Conservation (phyloP, 106 monocot species). For the Dioscorea zingiberensis region DNA sequence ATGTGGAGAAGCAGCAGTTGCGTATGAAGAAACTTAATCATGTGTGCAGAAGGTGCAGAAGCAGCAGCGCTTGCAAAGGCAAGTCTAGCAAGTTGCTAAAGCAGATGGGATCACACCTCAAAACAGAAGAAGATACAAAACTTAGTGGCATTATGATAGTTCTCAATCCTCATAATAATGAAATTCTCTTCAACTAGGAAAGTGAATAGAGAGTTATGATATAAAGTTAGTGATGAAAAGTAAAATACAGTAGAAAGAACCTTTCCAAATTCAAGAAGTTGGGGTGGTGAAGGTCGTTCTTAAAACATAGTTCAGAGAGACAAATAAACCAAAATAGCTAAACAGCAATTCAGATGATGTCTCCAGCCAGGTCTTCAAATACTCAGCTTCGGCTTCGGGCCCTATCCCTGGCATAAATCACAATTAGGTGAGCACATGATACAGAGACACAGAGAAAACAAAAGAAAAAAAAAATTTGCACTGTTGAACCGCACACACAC, state of each 20-base stretch:
- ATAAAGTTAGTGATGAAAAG: too few relatives aligned
- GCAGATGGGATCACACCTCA: conserved; percentile 37
- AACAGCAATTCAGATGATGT: background rate
- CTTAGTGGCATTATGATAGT: conserved; percentile 21
- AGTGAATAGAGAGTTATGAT: background rate
- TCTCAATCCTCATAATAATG: background rate
- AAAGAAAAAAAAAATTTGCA: too few relatives aligned
- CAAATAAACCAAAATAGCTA: conserved; percentile 3
- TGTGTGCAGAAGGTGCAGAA: too few relatives aligned
- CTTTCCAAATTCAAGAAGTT: conserved; percentile 42
- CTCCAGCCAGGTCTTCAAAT: background rate
- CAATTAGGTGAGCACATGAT: too few relatives aligned
- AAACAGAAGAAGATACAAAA: conserved; percentile 20
- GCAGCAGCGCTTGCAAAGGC: too few relatives aligned
- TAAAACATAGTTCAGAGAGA: conserved; percentile 18
- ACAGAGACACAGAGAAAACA: too few relatives aligned
- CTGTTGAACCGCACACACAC: too few relatives aligned
- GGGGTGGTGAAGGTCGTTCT: conserved; percentile 18
- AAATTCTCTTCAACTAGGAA: background rate
- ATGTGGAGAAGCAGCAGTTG: too few relatives aligned
- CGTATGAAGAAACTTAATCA: conserved; percentile 26
- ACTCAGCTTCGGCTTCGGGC: conserved; percentile 55
- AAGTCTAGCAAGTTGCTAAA: conserved; percentile 28
- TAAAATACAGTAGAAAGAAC: conserved; percentile 30
- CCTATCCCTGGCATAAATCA: conserved; percentile 24